These are phyloP conservation scores for Botryosphaeria agaves DNA, from an alignment of 2,329 filamentous ascomycete species.

Conservation along the genomic window DNA sequence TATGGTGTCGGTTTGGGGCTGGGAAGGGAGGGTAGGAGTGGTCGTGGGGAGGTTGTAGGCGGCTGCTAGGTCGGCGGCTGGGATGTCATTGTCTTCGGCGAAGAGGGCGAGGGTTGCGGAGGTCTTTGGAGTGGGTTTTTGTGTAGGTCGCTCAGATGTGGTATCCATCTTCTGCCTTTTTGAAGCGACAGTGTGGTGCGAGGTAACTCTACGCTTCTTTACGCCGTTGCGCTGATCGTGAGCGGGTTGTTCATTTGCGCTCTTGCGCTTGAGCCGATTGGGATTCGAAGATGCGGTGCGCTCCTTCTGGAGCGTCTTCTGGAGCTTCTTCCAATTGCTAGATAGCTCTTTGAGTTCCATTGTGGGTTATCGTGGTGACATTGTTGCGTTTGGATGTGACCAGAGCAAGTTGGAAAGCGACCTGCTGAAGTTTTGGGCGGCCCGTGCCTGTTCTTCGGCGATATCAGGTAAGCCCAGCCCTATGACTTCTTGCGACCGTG, in stretches of 20 bases:
- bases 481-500: no score
- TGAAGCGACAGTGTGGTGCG: slow-evolving; percentile 5
- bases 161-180: slow-evolving; percentile 7
- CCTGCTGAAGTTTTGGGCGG: no score
- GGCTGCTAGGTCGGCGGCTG: slow-evolving; percentile 41
- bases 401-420: no score
- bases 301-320: slow-evolving; percentile 33
- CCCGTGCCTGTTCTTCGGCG: no score
- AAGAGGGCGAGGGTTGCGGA: slow-evolving; percentile 41
- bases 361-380: neutral
- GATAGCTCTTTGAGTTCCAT: slow-evolving; percentile 21
- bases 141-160: slow-evolving; percentile 21
- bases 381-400: neutral
- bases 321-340: slow-evolving; percentile 64
- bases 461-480: no score
- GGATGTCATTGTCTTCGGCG: slow-evolving; percentile 43
- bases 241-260: slow-evolving; percentile 9
- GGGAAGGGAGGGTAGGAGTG: slow-evolving; percentile 30
- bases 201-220: slow-evolving; percentile 13
- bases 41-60: slow-evolving; percentile 41
- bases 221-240: slow-evolving; percentile 8
- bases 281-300: slow-evolving; percentile 13
- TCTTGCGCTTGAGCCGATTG: slow-evolving; percentile 15
- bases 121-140: slow-evolving; percentile 20
- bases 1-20: slow-evolving; percentile 20